These are phyloP conservation scores for Oenanthe sinensis DNA, from an alignment of 129 eudicot species.

Conservation along the genomic window DNA sequence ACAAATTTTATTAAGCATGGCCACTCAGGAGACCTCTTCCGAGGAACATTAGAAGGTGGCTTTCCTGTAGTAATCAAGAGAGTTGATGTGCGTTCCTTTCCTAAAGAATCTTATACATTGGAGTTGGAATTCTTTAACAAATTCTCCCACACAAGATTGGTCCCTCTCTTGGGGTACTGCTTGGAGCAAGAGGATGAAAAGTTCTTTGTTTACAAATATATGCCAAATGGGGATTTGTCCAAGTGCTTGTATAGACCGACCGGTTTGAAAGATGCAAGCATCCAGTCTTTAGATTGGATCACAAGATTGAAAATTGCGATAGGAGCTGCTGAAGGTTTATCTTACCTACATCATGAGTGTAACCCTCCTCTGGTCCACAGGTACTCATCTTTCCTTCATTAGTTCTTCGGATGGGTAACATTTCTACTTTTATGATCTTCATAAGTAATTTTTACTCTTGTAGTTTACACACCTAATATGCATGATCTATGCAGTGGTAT, in stretches of 20 bases:
- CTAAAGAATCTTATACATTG: constrained; percentile 38
- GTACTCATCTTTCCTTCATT: constrained; percentile 22
- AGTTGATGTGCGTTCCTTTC: constrained; percentile 33
- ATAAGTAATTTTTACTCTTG: not conserved
- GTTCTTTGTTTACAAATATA: constrained; percentile 57
- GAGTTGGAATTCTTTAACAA: constrained; percentile 54
- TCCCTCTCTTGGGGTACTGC: constrained; percentile 68
- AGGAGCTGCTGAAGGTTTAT: constrained; percentile 70
- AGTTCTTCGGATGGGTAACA: not conserved
- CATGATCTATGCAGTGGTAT: not conserved
- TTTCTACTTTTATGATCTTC: not conserved
- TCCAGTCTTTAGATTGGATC: constrained; percentile 82
- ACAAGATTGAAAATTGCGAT: constrained; percentile 78
- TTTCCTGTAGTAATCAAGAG: constrained; percentile 47
- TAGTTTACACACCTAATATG: not conserved
- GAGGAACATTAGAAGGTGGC: constrained; percentile 54
- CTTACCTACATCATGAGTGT: constrained; percentile 75
- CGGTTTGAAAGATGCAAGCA: constrained; percentile 31
- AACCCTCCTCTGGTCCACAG: constrained; percentile 82
- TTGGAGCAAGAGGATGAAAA: constrained; percentile 59
- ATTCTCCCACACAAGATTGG: constrained; percentile 48
- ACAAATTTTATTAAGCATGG: constrained; percentile 56
- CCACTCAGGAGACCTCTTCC: constrained; percentile 63
- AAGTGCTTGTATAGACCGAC: constrained; percentile 35
- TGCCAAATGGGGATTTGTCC: constrained; percentile 74